These are phyloP conservation scores for Plasmodium knowlesi DNA, from an alignment of 169 alveolate genomes.

Conservation along the genomic window DNA sequence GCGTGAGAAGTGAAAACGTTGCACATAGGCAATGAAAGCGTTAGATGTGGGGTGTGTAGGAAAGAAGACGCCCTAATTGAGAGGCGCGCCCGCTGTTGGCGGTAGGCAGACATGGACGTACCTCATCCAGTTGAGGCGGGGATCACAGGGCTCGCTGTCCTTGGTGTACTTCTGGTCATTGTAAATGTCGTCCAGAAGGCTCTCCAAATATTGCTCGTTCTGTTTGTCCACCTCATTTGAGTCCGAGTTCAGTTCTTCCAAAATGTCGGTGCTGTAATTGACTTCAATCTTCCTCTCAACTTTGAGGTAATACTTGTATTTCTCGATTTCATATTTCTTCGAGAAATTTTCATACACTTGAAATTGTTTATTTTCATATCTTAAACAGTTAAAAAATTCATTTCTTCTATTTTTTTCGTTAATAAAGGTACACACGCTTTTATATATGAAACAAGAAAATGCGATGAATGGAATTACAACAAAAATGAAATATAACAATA, in stretches of 20 bases:
- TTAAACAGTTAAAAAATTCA: conserved; percentile 41
- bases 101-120: neutral
- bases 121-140: conserved; percentile 58
- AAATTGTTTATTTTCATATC: conserved; percentile 24
- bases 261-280: conserved; percentile 35
- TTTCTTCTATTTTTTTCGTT: conserved; percentile 58
- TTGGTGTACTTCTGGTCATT: conserved; percentile 15
- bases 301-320: conserved; percentile 54
- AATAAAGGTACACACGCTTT: conserved; percentile 34
- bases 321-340: conserved; percentile 63
- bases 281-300: conserved; percentile 27
- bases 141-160: conserved; percentile 26
- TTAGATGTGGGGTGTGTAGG: neutral
- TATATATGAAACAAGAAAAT: conserved; percentile 58
- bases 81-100: neutral
- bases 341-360: conserved; percentile 34
- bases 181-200: conserved; percentile 50
- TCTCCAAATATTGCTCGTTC: conserved; percentile 39
- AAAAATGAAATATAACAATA: conserved; percentile 48
- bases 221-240: conserved; percentile 28
- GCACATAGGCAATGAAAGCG: neutral
- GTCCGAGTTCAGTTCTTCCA: conserved; percentile 32
- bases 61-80: neutral
- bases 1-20: neutral
- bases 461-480: conserved; percentile 58